Conservation (phyloP, 257 asterid genomes). For the Cruciata laevipes region DNA sequence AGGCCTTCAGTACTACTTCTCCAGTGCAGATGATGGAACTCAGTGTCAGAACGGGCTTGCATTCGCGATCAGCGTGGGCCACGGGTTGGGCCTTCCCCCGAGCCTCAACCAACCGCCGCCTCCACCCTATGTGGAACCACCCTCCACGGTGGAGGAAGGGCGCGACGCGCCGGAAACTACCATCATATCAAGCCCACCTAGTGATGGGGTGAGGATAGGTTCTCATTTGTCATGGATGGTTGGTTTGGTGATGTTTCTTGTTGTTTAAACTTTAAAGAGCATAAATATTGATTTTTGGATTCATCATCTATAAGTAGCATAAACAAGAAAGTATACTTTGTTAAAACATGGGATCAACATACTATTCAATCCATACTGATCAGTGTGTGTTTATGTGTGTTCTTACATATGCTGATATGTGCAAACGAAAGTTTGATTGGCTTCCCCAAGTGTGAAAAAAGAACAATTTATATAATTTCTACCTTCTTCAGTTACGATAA, state of each 20-base stretch:
- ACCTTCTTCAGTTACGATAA: too few relatives aligned
- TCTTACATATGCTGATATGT: too few relatives aligned
- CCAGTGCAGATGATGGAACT: conserved; percentile 61
- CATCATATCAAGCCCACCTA: conserved; percentile 25
- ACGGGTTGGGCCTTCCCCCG: conserved; percentile 78
- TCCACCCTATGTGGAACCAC: conserved; percentile 69
- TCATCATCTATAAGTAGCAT: not conserved
- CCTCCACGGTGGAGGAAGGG: conserved; percentile 32
- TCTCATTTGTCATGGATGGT: conserved; percentile 18
- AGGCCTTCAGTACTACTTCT: conserved; percentile 66
- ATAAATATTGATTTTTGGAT: not conserved
- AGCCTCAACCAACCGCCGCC: conserved; percentile 86
- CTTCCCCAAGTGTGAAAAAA: too few relatives aligned
- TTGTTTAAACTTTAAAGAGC: conserved; percentile 10
- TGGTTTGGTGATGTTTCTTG: conserved; percentile 8
- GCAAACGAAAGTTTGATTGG: too few relatives aligned
- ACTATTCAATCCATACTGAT: too few relatives aligned
- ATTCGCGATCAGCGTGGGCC: conserved; percentile 54
- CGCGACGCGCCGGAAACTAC: conserved; percentile 34
- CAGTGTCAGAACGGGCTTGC: conserved; percentile 73
- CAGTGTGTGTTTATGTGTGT: too few relatives aligned
- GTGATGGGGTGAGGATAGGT: conserved; percentile 27
- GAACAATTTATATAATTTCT: too few relatives aligned
- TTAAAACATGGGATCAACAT: not conserved
- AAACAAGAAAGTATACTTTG: not conserved